These are phyloP conservation scores for Nitzschia putrida DNA, from an alignment of 108 stramenopile species.

Conservation along the genomic window DNA sequence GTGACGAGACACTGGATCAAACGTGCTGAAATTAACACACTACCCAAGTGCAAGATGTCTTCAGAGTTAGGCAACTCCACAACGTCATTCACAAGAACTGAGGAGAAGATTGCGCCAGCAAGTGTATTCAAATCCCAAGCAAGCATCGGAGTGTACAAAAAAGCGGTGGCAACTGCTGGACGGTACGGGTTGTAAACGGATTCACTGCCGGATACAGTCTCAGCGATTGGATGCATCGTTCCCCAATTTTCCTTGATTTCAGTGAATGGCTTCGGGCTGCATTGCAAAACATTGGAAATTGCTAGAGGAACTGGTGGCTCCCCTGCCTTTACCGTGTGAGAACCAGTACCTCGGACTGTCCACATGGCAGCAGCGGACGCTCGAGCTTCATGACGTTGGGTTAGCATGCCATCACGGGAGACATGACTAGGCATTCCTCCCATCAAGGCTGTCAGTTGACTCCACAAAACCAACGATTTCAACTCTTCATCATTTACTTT, in stretches of 20 bases:
- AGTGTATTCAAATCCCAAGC: slow-evolving; percentile 88
- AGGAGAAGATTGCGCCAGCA: slow-evolving; percentile 79
- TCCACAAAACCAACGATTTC: slow-evolving; percentile 56
- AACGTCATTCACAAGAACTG: slow-evolving; percentile 50
- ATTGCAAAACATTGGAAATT: slow-evolving; percentile 35
- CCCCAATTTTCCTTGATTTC: slow-evolving; percentile 64
- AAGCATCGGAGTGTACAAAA: slow-evolving; percentile 78
- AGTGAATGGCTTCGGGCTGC: slow-evolving; percentile 20
- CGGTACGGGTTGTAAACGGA: slow-evolving; percentile 52
- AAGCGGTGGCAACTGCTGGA: slow-evolving; percentile 76
- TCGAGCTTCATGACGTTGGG: slow-evolving; percentile 77
- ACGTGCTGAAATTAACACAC: slow-evolving; percentile 59
- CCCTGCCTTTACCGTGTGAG: slow-evolving; percentile 18
- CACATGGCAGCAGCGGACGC: slow-evolving; percentile 84
- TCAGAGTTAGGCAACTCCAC: slow-evolving; percentile 36
- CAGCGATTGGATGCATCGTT: slow-evolving; percentile 48
- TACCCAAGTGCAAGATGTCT: slow-evolving; percentile 57
- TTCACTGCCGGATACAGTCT: background rate
- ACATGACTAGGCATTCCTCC: slow-evolving; percentile 78
- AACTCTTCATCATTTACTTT: slow-evolving; percentile 9
- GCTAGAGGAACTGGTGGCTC: slow-evolving; percentile 65
- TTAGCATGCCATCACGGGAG: slow-evolving; percentile 73
- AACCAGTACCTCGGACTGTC: slow-evolving; percentile 67
- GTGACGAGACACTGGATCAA: slow-evolving; percentile 75
- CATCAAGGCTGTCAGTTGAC: slow-evolving; percentile 66